phyloP scores from a whole-genome alignment of 2,329 filamentous ascomycete species.

The Tolypocladium inflatum region DNA sequence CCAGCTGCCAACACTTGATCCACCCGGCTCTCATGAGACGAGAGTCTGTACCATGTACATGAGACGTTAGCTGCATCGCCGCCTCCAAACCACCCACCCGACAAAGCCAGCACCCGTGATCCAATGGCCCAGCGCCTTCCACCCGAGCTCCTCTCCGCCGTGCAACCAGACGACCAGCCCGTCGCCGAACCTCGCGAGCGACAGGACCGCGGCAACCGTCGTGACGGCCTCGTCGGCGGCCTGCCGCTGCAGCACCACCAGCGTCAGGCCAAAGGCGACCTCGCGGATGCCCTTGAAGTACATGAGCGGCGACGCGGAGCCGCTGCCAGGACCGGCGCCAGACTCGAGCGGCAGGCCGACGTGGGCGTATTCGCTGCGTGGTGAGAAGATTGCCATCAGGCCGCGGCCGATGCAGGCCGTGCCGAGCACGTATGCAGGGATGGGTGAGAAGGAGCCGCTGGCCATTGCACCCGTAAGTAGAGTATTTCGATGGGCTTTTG shows the following conservation, averaged over 20 bases:
- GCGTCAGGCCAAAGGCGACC: slow-evolving; percentile 17
- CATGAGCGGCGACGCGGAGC: slow-evolving; percentile 19
- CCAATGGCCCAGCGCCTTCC: slow-evolving; percentile 16
- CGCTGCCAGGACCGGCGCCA: not conserved
- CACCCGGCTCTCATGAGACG: too few species aligned
- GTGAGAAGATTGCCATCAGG: not conserved
- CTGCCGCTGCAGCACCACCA: slow-evolving; percentile 19
- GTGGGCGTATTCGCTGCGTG: not conserved
- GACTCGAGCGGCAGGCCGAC: not conserved
- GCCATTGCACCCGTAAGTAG: not conserved
- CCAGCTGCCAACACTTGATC: too few species aligned
- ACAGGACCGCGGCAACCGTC: slow-evolving; percentile 16
- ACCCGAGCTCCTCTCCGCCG: slow-evolving; percentile 13
- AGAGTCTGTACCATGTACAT: too few species aligned
- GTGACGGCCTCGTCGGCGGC: slow-evolving; percentile 18
- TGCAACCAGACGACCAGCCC: slow-evolving; percentile 21
- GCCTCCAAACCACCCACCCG: slow-evolving; percentile 16
- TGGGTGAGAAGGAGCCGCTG: not conserved
- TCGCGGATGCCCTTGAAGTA: slow-evolving; percentile 25
- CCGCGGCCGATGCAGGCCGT: not conserved
- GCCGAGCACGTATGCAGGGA: not conserved
- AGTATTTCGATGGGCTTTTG: too few species aligned
- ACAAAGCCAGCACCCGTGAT: slow-evolving; percentile 13
- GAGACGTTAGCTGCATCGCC: too few species aligned
- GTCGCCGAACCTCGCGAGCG: slow-evolving; percentile 20